Percentiles rank a stretch among this genome's conserved stretches.
These are phyloP conservation scores for Spergularia marina DNA, from an alignment of 148 eudicot genomes.

Conservation along the genomic window DNA sequence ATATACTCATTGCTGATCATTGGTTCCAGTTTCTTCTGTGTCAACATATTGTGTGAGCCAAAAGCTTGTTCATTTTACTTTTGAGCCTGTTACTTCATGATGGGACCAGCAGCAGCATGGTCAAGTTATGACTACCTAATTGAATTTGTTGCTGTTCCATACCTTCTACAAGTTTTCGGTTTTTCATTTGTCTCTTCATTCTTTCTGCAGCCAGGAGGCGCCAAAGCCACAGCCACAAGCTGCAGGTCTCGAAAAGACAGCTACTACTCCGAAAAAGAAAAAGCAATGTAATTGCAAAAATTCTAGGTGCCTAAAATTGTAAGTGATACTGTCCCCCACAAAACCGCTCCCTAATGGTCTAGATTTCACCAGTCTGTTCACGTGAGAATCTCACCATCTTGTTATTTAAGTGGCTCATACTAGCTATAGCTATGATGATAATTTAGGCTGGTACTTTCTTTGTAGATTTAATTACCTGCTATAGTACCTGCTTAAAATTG, in stretches of 20 bases:
- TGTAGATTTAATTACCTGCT: not conserved
- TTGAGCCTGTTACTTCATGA: too few species aligned
- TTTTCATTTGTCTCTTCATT: not conserved
- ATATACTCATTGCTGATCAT: too few species aligned
- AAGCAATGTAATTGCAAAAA: constrained; percentile 70
- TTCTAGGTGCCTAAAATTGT: constrained; percentile 79
- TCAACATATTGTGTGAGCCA: too few species aligned
- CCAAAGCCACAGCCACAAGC: constrained; percentile 35
- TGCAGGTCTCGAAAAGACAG: constrained; percentile 35
- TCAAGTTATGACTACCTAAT: too few species aligned
- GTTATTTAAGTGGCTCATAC: not conserved
- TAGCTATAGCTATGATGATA: not conserved
- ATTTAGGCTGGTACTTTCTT: not conserved
- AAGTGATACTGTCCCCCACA: constrained; percentile 27
- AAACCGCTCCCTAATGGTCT: too few species aligned
- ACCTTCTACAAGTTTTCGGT: too few species aligned
- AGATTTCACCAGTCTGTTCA: not conserved
- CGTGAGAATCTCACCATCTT: not conserved
- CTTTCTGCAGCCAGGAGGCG: constrained; percentile 37
- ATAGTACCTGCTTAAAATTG: not conserved
- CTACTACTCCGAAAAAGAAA: constrained; percentile 53
- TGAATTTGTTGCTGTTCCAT: too few species aligned
- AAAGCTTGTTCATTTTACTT: too few species aligned
- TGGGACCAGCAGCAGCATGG: too few species aligned
- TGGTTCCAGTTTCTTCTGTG: too few species aligned